These are phyloP conservation scores for Apiotrichum montevideense DNA, from an alignment of 1,284 basidiomycete genomes.

Conservation along the genomic window DNA sequence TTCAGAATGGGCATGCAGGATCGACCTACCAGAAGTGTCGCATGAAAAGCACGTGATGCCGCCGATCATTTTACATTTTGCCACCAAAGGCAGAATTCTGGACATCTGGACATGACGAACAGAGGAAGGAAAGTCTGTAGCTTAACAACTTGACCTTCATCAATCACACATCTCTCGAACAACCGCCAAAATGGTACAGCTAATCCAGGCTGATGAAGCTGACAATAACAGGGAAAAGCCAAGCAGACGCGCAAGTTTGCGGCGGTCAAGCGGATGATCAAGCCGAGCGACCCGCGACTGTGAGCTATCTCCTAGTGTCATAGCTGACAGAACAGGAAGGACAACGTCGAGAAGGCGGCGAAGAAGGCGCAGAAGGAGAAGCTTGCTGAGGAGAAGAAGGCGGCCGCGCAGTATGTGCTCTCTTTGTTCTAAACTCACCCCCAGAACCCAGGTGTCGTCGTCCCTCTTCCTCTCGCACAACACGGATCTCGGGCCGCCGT, in stretches of 20 bases:
- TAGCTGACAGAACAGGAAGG: constrained; percentile 43
- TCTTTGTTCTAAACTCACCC: constrained; percentile 2
- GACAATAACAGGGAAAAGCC: constrained; percentile 67
- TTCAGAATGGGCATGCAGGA: too few relatives aligned
- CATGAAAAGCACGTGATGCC: too few relatives aligned
- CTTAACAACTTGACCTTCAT: background rate
- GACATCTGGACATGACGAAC: too few relatives aligned
- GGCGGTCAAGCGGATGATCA: constrained; percentile 87
- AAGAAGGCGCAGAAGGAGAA: constrained; percentile 49
- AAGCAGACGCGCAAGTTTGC: constrained; percentile 95
- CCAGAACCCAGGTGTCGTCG: constrained; percentile 27
- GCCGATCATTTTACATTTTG: background rate
- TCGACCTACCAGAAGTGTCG: too few relatives aligned
- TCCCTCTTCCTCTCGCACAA: constrained; percentile 90
- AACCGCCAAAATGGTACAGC: background rate
- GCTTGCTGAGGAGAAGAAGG: constrained; percentile 46
- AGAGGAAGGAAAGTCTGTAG: too few relatives aligned
- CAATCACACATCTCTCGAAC: background rate
- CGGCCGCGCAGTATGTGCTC: constrained; percentile 15
- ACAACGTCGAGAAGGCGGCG: constrained; percentile 49
- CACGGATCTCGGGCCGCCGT: constrained; percentile 90
- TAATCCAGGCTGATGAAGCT: background rate
- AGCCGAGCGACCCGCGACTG: constrained; percentile 90
- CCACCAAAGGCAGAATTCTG: too few relatives aligned
- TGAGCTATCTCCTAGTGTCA: constrained; percentile 49